These are phyloP conservation scores for Termitomyces sp. DNA, from an alignment of 768 basidiomycete species.

Conservation along the genomic window DNA sequence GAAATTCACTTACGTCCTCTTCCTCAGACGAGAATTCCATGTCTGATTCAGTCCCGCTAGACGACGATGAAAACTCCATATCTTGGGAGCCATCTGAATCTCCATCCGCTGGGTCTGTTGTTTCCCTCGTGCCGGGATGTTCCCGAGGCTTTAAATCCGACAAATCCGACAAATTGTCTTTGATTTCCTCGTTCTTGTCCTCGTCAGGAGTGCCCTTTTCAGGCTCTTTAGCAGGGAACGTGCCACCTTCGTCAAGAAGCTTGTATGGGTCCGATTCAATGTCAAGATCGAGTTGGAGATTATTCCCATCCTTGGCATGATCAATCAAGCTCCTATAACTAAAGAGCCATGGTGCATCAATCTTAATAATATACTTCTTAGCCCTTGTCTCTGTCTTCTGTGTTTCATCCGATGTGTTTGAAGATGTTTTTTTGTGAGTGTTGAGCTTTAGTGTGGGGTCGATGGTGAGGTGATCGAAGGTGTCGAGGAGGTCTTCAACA, in stretches of 20 bases:
- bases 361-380: conserved; percentile 7
- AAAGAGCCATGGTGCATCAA: conserved; percentile 3
- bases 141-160: not conserved
- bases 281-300: not conserved
- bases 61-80: conserved; percentile 7
- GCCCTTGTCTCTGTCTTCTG: not conserved
- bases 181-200: not conserved
- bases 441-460: not conserved
- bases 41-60: conserved; percentile 1
- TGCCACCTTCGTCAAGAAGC: conserved; percentile 5
- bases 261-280: conserved; percentile 5
- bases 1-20: not conserved
- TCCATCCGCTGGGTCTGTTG: not conserved
- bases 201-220: not conserved
- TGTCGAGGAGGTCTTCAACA: not conserved
- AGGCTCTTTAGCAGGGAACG: not conserved
- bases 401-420: not conserved
- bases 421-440: not conserved
- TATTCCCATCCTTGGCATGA: not conserved
- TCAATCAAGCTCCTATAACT: not conserved
- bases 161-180: not conserved
- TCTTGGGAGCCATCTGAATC: conserved; percentile 5
- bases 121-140: not conserved
- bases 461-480: conserved; percentile 3
- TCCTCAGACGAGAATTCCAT: conserved; percentile 4